A percentile compares a stretch with the other conserved stretches of the same genome.
phyloP scores from a whole-genome alignment of 2,329 filamentous ascomycete genomes.

The Phialocephala sp. region DNA sequence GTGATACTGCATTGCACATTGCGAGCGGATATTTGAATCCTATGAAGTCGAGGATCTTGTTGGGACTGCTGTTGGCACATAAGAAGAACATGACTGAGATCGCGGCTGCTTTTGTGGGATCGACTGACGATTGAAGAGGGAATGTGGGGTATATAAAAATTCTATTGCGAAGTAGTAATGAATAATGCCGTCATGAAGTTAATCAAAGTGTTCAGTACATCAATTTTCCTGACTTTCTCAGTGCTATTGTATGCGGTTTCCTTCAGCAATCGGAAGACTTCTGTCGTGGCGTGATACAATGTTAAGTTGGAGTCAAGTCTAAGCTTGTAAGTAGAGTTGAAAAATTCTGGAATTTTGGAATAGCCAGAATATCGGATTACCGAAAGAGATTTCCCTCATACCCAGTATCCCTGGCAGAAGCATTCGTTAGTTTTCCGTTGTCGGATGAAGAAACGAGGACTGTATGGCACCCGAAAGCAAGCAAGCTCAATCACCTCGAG shows the following conservation, averaged over 20 bases:
- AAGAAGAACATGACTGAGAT: slow-evolving; percentile 34
- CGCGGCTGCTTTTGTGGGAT: slow-evolving; percentile 25
- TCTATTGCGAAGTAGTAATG: neutral
- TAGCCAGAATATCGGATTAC: too few relatives aligned
- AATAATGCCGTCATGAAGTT: neutral
- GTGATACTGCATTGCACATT: slow-evolving; percentile 42
- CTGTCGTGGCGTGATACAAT: neutral
- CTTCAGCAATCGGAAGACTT: neutral
- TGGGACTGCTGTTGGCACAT: slow-evolving; percentile 41
- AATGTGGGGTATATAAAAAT: neutral
- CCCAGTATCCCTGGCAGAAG: too few relatives aligned
- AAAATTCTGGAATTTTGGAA: too few relatives aligned
- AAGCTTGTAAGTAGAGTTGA: too few relatives aligned
- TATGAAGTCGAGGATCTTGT: slow-evolving; percentile 58
- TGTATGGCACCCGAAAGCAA: too few relatives aligned
- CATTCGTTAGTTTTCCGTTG: too few relatives aligned
- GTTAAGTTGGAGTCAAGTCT: too few relatives aligned
- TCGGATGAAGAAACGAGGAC: too few relatives aligned
- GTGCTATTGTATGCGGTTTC: neutral
- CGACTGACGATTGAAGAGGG: slow-evolving; percentile 8
- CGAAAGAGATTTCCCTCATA: too few relatives aligned
- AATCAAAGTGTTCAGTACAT: neutral
- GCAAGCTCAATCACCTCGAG: too few relatives aligned
- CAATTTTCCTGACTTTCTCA: neutral
- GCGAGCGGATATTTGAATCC: slow-evolving; percentile 61